phyloP scores from a whole-genome alignment of 306 rosid genomes.

The Hylodesmum podocarpum region DNA sequence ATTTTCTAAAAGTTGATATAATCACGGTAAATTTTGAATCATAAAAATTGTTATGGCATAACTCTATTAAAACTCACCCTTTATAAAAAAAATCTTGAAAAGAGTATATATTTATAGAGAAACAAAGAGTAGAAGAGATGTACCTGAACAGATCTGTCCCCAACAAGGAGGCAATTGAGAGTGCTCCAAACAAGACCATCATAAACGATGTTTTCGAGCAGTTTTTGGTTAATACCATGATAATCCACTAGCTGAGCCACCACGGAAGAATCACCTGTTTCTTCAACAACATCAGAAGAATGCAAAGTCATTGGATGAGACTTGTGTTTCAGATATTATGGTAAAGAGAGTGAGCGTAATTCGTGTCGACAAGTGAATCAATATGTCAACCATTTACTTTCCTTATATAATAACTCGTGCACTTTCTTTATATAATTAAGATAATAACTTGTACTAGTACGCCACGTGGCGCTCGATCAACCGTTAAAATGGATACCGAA shows the following conservation, averaged over 20 bases:
- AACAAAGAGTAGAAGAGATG: neutral
- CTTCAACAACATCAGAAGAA: neutral
- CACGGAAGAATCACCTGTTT: neutral
- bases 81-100: too few relatives aligned
- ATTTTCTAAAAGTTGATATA: too few relatives aligned
- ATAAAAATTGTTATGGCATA: too few relatives aligned
- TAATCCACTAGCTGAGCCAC: conserved; percentile 27
- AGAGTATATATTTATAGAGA: too few relatives aligned
- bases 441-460: too few relatives aligned
- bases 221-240: conserved; percentile 50
- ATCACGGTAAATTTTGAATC: too few relatives aligned
- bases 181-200: conserved; percentile 96
- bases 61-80: too few relatives aligned
- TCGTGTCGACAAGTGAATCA: neutral
- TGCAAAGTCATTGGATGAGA: conserved; percentile 6
- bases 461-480: too few relatives aligned
- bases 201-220: conserved; percentile 56
- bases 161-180: conserved; percentile 80
- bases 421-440: too few relatives aligned
- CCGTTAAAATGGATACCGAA: too few relatives aligned
- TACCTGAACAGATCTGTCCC: conserved; percentile 73
- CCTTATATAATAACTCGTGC: too few relatives aligned
- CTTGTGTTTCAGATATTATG: conserved; percentile 16
- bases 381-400: too few relatives aligned
- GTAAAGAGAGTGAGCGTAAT: neutral